Base-by-base conservation (phyloP, 176 grass and related monocot species). In the Pharus latifolius region DNA sequence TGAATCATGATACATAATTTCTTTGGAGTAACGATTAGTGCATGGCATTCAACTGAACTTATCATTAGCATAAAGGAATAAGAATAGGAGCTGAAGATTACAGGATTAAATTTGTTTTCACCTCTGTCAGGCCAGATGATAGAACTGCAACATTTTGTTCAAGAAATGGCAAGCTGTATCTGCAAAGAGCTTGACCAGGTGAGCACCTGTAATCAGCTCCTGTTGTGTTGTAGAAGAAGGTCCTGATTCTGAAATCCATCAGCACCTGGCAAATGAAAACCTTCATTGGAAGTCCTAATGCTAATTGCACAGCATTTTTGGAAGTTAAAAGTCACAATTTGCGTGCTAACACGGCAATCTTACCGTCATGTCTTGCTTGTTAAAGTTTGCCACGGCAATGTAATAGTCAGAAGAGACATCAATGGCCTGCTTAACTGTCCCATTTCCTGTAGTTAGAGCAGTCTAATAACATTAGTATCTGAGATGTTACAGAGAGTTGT, bases 141-240 rank as follows among this genome's bases (percentile, higher is more conserved):
- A 96, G 70, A 14, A 96, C 45, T 6, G 82, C 74, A 18, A 80
- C 65, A 51, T 73, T 85, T 48, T 60, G 38, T 10, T 60, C 76
- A 11, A 80, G 51, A 33, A 91, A 78, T 48, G 69, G 75, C 48
- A 88, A 49, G 11, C 37, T 63, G 60, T 86, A 83, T 7, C 25
- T 67, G 78, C 92, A 91, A 15, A 46, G 1, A 34, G 37, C 55
- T 25, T 60, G 46, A 20, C 60, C 32, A 8, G 58, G 56, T 24
- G 79, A 83, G 85, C 88, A 96, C 33, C 25, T 66, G 76, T 81
- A 88, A 38, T 81, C 72, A 34, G 88, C 92, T 33, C 75, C 75
- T 23, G 50, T 81, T 27, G 82, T 96, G 69, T 89, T 82, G 72
- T 89, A 96, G 32, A 77, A 63, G 22, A 82, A 2, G 54, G 75